Conservation (phyloP, 2,329 filamentous ascomycete species). For the Plectosphaerella plurivora region DNA sequence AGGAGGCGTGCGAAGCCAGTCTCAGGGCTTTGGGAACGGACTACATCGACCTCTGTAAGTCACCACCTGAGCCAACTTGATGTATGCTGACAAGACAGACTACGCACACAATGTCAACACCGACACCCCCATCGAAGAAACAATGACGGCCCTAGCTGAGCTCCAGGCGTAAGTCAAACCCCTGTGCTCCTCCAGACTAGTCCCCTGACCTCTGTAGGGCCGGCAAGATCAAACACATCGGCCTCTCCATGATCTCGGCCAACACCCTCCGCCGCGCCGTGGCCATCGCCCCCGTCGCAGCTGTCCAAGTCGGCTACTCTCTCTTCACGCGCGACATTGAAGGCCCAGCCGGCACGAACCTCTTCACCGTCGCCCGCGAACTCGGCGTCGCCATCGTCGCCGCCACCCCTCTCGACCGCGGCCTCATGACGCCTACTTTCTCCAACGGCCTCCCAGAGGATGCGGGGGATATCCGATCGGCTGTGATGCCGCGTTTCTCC, state of each 20-base stretch:
- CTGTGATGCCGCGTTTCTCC: constrained; percentile 31
- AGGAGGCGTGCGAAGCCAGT: constrained; percentile 30
- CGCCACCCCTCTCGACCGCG: constrained; percentile 35
- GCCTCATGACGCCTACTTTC: constrained; percentile 35
- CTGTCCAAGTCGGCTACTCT: constrained; percentile 45
- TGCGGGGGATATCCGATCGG: constrained; percentile 13
- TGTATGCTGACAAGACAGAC: constrained; percentile 7
- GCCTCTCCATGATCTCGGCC: constrained; percentile 40
- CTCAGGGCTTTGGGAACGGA: constrained; percentile 30
- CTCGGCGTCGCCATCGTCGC: constrained; percentile 37
- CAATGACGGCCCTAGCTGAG: constrained; percentile 33
- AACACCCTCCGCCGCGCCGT: constrained; percentile 41
- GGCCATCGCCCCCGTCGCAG: constrained; percentile 40
- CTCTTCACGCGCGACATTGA: constrained; percentile 44
- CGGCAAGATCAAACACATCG: constrained; percentile 47
- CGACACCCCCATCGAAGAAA: constrained; percentile 37
- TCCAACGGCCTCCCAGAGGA: neutral
- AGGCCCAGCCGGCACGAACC: constrained; percentile 21
- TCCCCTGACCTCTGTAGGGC: constrained; percentile 19
- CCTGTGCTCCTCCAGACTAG: neutral
- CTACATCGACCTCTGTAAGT: constrained; percentile 32
- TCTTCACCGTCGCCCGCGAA: constrained; percentile 38
- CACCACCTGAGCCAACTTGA: neutral
- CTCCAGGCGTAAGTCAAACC: constrained; percentile 23
- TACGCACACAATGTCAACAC: constrained; percentile 35